Conservation (phyloP, 371 early-diverging fungal genomes). For the Mortierella sp. region DNA sequence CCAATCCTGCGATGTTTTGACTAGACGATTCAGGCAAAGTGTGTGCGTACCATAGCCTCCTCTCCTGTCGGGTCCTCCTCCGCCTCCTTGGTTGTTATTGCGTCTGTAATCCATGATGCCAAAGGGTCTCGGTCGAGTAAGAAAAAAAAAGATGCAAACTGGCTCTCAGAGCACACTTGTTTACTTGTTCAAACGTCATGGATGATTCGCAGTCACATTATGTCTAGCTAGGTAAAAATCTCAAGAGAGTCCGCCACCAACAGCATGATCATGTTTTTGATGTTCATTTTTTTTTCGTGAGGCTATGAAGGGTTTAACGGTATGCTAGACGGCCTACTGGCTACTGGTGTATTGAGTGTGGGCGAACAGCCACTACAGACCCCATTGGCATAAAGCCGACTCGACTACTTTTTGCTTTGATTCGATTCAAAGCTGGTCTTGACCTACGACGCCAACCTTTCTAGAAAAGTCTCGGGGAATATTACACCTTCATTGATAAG, state of each 20-base stretch:
- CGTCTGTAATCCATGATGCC: slow-evolving; percentile 17
- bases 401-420: no score
- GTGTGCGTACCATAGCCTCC: not conserved
- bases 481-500: no score
- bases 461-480: no score
- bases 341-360: no score
- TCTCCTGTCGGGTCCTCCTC: slow-evolving; percentile 13
- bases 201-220: slow-evolving; percentile 7
- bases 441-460: not conserved
- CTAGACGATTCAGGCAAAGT: no score
- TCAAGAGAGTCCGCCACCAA: not conserved
- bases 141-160: not conserved
- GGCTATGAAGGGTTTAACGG: no score
- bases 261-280: no score
- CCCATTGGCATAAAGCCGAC: no score
- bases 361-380: no score
- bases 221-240: not conserved
- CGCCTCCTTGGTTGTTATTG: slow-evolving; percentile 15
- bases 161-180: not conserved
- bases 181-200: slow-evolving; percentile 11
- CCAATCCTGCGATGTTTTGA: not conserved
- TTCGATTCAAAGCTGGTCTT: no score
- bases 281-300: no score
- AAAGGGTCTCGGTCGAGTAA: not conserved
- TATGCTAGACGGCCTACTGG: no score